Percentiles rank a stretch among this genome's conserved stretches.
Evolutionary conservation across 2,329 filamentous ascomycete species (phyloP).

Genomic region (Hypoxylon sp.): DNA sequence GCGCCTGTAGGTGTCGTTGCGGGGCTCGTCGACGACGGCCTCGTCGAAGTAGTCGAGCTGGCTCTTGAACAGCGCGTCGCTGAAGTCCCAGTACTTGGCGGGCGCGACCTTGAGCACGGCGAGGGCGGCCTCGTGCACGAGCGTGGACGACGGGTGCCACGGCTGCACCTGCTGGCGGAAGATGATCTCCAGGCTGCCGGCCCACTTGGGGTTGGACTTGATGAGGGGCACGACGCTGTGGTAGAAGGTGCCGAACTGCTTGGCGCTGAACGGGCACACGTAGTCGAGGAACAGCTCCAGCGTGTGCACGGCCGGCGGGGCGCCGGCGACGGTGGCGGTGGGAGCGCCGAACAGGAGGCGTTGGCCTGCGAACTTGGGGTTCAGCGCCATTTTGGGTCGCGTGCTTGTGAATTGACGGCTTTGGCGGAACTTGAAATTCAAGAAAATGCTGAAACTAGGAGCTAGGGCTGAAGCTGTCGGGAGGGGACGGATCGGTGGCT

Average conservation of each 20-base stretch:
- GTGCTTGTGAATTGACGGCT: constrained; percentile 25
- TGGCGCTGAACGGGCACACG: constrained; percentile 80
- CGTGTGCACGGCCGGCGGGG: constrained; percentile 66
- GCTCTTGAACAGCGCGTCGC: constrained; percentile 70
- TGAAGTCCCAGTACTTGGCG: constrained; percentile 84
- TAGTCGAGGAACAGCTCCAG: constrained; percentile 85
- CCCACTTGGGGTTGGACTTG: constrained; percentile 67
- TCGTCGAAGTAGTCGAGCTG: constrained; percentile 88
- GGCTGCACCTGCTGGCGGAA: constrained; percentile 94
- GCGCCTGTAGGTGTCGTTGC: constrained; percentile 86
- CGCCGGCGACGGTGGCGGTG: constrained; percentile 50
- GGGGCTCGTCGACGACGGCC: constrained; percentile 82
- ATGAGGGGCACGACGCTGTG: constrained; percentile 74
- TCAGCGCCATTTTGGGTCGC: constrained; percentile 72
- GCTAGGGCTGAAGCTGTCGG: neutral
- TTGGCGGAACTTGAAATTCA: neutral
- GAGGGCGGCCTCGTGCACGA: constrained; percentile 84
- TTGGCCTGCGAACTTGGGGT: constrained; percentile 81
- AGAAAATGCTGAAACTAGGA: neutral
- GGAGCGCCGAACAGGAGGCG: constrained; percentile 66
- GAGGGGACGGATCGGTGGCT: constrained; percentile 4
- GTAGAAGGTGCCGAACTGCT: constrained; percentile 82
- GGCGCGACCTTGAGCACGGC: constrained; percentile 81
- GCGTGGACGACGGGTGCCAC: constrained; percentile 90
- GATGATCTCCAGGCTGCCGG: constrained; percentile 75